Evolutionary conservation across 306 rosid genomes (phyloP), one percentile per base, ranked within the genome.

Genomic region (Prunus padus): DNA sequence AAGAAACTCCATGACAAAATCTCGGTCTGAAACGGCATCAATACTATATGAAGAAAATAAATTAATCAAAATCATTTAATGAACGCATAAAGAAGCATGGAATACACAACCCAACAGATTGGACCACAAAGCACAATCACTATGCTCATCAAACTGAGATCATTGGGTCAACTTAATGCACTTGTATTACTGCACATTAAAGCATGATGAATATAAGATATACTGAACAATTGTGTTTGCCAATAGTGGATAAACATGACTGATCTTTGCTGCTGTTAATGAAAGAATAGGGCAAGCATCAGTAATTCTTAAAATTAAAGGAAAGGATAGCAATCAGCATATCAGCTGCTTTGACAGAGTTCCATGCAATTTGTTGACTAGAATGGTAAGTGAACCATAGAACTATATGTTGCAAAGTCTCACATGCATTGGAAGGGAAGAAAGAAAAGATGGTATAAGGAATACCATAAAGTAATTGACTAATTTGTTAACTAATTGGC

Each of bases 1-100:
- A 70, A 95, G 96, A 74, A 95, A 88, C 84, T 95, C 97, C 71
- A 95, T 70, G 51, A 93, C 86, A 67, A 92, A 92, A 85, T 95
- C 97, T 79, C 99, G 87, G 77, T 92, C 99, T n/a, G 97, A 92
- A 83, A 95, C 97, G 57, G 99, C 97, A 83, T 95, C 99, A 15
- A 95, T 92, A 78, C 99, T 95, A 62, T 46, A 74, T 49, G 49
- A 82, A 78, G 76, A 62, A 57, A 77, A 61, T 67, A 74, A 55
- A 60, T 40, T 22, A 67, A 72, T 65, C 64, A 78, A 59, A 78
- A 59, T 81, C 66, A 75, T 60, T 67, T 30, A 56, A 56, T 46
- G 70, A 62, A 55, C 16, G 42, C 70, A 37, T 22, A 30, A 26
- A 33, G 55, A 65, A 25, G 22, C 8, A 23, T 22, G 69, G 23